Evolutionary conservation across 2,329 filamentous ascomycete genomes (phyloP).

Genomic region (Ophiostoma himal-ulmi): DNA sequence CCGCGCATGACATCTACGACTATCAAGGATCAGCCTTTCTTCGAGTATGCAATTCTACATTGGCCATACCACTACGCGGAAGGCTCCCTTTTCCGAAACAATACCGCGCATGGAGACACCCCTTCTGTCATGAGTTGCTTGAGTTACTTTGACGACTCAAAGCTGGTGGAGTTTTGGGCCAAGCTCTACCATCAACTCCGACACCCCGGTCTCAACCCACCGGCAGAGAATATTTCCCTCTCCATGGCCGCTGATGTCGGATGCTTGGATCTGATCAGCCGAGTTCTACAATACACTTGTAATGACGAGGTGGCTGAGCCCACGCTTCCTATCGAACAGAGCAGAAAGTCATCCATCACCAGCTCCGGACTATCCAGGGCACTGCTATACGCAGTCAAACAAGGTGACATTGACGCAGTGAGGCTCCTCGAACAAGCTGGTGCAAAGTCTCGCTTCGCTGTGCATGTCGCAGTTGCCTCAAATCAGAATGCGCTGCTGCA

Average conservation of each 20-base stretch:
- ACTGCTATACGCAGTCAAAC: neutral
- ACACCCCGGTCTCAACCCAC: neutral
- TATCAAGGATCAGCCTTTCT: neutral
- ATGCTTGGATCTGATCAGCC: neutral
- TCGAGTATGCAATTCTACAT: neutral
- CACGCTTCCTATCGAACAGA: too few relatives aligned
- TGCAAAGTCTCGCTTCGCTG: constrained; percentile 3
- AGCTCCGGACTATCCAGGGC: neutral
- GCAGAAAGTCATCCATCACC: neutral
- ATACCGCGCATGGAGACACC: neutral
- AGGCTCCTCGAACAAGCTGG: neutral
- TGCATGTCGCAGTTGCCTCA: neutral
- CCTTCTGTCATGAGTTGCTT: neutral
- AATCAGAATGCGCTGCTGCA: neutral
- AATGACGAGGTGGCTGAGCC: neutral
- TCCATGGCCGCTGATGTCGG: constrained; percentile 1
- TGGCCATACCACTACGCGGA: constrained; percentile 2
- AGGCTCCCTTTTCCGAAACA: neutral
- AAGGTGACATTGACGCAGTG: neutral
- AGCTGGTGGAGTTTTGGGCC: neutral
- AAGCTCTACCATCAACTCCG: neutral
- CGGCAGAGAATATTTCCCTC: neutral
- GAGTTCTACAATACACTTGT: neutral
- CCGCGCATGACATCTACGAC: neutral
- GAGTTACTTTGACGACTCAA: neutral